Evolutionary conservation across 345 rosid species (phyloP), one percentile per base, ranked within the genome.

Genomic region (Hevea brasiliensis): DNA sequence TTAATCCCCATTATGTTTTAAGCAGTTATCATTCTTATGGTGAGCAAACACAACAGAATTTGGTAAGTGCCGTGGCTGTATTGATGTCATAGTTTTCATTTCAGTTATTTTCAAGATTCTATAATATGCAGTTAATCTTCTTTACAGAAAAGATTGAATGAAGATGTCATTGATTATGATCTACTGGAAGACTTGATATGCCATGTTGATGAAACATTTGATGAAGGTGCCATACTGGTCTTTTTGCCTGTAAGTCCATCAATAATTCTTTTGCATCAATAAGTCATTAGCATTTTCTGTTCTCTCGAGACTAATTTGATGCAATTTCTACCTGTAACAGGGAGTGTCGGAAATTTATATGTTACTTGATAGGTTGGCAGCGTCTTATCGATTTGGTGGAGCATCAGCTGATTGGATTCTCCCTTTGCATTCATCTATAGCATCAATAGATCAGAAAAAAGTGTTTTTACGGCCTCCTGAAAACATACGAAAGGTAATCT

Each of bases 151-250:
- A 87, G 84, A 77, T 84, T 92, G 82, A 88, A 94, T 80, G 97
- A 91, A 82, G 94, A 89, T 73, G 74, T 82, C 37, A 91, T 90
- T 75, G 98, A 94, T 81, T 94, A 87, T 74, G 97, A 94, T 70
- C 90, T 94, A 67, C 91, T 91, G 73, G 98, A 92, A 88, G 97
- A 94, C 80, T 85, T 94, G 82, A 85, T 92, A 32, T 87, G 89
- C 79, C 83, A 91, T 82, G 82, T 94, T 72, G 97, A 94, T 81
- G 94, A 90, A 77, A 90, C 92, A 47, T 89, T 87, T 70, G 70
- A 78, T 51, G 92, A 87, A 67, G 98, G 96, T 26, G 92, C 96
- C 61, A 89, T 92, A 79, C 96, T 94, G 35, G 80, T 92, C 70
- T 90, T 90, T 85, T 82, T 94, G 85, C 97, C 96, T 1, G 98